Evolutionary conservation across 306 rosid genomes (phyloP).

Genomic region (Glycyrrhiza uralensis): DNA sequence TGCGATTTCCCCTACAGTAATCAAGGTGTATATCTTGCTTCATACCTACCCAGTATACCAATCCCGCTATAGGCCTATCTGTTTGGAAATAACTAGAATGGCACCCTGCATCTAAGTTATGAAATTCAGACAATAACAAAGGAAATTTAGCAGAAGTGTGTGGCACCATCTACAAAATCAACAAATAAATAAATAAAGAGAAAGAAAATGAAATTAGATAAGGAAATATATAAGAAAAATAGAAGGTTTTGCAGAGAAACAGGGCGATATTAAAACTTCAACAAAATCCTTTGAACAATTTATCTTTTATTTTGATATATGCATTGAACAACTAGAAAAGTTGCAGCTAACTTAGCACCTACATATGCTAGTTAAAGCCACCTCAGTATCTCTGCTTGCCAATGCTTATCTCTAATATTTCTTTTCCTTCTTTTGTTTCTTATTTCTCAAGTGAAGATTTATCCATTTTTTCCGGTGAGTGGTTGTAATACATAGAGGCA

Average conservation of each 20-base stretch:
- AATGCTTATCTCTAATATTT: neutral
- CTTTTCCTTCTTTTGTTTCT: neutral
- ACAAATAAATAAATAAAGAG: constrained; percentile 6
- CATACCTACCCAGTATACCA: too few species aligned
- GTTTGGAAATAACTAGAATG: too few species aligned
- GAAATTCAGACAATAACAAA: too few species aligned
- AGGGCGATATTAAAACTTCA: neutral
- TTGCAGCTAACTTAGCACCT: constrained; percentile 11
- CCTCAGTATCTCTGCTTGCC: neutral
- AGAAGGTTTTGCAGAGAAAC: constrained; percentile 2
- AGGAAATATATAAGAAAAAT: neutral
- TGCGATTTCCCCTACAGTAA: too few species aligned
- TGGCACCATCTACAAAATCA: constrained; percentile 70
- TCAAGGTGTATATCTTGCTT: too few species aligned
- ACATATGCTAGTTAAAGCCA: neutral
- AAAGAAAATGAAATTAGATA: constrained; percentile 3
- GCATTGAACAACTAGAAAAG: neutral
- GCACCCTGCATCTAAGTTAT: too few species aligned
- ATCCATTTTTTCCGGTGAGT: too few species aligned
- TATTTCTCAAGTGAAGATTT: neutral
- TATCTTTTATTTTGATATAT: too few species aligned
- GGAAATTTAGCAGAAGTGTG: too few species aligned
- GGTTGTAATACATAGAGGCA: too few species aligned
- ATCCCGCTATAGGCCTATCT: too few species aligned
- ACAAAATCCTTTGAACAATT: constrained; percentile 10